Evolutionary conservation across 2,329 filamentous ascomycete species (phyloP).

Genomic region (Aphanocladium album): DNA sequence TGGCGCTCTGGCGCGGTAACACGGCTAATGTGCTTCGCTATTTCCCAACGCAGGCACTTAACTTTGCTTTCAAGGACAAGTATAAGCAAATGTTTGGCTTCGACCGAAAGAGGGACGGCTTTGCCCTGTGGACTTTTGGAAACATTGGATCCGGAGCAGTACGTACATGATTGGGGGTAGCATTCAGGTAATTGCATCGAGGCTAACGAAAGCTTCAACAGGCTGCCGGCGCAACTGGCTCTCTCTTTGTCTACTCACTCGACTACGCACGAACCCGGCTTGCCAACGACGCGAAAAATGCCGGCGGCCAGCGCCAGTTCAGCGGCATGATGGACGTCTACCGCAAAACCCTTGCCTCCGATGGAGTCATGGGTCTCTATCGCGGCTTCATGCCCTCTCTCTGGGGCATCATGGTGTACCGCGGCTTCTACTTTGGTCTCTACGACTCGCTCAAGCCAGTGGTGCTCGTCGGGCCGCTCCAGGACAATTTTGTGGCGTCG

Average conservation of each 20-base stretch:
- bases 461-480: slow-evolving; percentile 81
- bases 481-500: slow-evolving; percentile 98
- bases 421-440: slow-evolving; percentile 99
- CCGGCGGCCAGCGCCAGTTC: slow-evolving; percentile 99
- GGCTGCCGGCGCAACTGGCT: slow-evolving; percentile 99
- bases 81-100: slow-evolving; percentile 99
- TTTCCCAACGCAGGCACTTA: slow-evolving; percentile 99
- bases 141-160: slow-evolving; percentile 93
- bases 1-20: slow-evolving; percentile 98
- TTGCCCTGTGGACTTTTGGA: slow-evolving; percentile 97
- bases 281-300: slow-evolving; percentile 99
- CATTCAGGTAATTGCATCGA: not conserved
- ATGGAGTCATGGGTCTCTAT: slow-evolving; percentile 99
- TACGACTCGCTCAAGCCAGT: slow-evolving; percentile 99
- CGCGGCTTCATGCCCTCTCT: slow-evolving; percentile 99
- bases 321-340: slow-evolving; percentile 99
- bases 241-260: slow-evolving; percentile 99
- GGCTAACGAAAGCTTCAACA: slow-evolving; percentile 27
- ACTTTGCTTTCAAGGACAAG: slow-evolving; percentile 99
- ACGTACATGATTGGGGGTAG: not conserved
- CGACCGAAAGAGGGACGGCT: slow-evolving; percentile 99
- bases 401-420: slow-evolving; percentile 98
- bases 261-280: slow-evolving; percentile 99
- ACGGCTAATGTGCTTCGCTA: slow-evolving; percentile 99
- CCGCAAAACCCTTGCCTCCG: slow-evolving; percentile 98